Evolutionary conservation across 2,329 filamentous ascomycete species (phyloP).

Genomic region (Aspergillus pseudoglaucus): DNA sequence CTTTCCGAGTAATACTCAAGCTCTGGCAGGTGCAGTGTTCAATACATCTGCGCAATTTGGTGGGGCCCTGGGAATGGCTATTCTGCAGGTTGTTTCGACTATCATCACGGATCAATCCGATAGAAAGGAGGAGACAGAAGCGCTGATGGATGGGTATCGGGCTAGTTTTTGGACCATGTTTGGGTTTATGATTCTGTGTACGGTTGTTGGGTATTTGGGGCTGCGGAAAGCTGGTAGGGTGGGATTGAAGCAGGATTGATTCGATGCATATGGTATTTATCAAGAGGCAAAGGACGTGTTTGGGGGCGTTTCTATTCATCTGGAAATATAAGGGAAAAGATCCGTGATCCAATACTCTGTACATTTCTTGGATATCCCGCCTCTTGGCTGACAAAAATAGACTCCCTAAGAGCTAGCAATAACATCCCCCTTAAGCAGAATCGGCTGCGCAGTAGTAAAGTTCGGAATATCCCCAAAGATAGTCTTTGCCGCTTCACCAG

Average conservation of each 20-base stretch:
- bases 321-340: background rate
- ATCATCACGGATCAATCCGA: constrained; percentile 36
- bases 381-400: background rate
- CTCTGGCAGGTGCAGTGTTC: constrained; percentile 56
- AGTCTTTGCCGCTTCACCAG: background rate
- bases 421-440: background rate
- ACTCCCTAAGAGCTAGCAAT: background rate
- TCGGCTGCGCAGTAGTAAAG: background rate
- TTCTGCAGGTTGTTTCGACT: constrained; percentile 43
- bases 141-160: constrained; percentile 47
- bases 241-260: constrained; percentile 40
- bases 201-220: constrained; percentile 36
- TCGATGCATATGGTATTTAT: no score
- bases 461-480: background rate
- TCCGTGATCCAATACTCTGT: background rate
- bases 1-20: constrained; percentile 41
- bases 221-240: constrained; percentile 44
- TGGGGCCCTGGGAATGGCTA: constrained; percentile 46
- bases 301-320: background rate
- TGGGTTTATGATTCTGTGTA: constrained; percentile 37
- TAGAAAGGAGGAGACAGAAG: constrained; percentile 15
- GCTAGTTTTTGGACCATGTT: constrained; percentile 51
- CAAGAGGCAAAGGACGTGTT: no score
- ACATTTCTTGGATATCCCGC: background rate
- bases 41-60: constrained; percentile 55